A percentile compares a stretch with the other conserved stretches of the same genome.
Conservation (phyloP, 306 rosid genomes). For the Malus domestica region ASM211411v1 NC_041797.1:34527501-34528000, state of each 20-base stretch:
- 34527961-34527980: slow-evolving; percentile 80
- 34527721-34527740: neutral
- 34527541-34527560: neutral
- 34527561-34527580: neutral
- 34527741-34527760: neutral
- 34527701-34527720: neutral
- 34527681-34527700: neutral
- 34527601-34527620: neutral
- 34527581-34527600: neutral
- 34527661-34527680: neutral
- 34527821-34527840: neutral
- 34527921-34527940: slow-evolving; percentile 77
- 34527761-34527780: neutral
- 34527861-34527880: slow-evolving; percentile 4
- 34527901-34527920: slow-evolving; percentile 48
- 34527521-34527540: neutral
- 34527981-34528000: slow-evolving; percentile 86
- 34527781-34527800: neutral
- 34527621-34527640: neutral
- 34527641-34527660: neutral
- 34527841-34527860: neutral
- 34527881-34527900: slow-evolving; percentile 27
- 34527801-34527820: neutral
- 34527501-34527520: neutral
- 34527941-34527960: slow-evolving; percentile 92